Conservation (phyloP, 371 early-diverging fungal genomes). For the Massospora cicadina region DNA sequence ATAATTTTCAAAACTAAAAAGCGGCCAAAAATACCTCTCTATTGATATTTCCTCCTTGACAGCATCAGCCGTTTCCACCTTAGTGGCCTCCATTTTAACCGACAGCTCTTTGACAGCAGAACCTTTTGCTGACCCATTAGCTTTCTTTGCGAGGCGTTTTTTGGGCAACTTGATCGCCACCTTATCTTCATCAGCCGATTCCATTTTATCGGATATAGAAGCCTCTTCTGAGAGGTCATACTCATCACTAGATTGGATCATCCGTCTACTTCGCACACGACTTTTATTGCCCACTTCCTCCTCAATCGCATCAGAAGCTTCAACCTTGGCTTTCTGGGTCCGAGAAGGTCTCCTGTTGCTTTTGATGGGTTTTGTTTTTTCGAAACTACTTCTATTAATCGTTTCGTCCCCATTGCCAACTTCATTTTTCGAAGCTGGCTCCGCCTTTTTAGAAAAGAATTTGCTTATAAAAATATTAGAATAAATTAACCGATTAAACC, state of each 20-base stretch:
- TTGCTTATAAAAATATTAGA: too few species aligned
- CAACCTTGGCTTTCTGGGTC: background rate
- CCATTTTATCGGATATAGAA: background rate
- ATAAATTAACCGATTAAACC: too few species aligned
- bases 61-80: background rate
- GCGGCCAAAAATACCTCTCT: too few species aligned
- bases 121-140: background rate
- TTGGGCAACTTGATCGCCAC: background rate
- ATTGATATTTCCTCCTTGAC: background rate
- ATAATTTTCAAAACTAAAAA: too few species aligned
- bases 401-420: background rate
- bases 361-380: background rate
- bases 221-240: background rate
- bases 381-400: background rate
- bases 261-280: background rate
- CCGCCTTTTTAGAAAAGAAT: background rate
- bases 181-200: background rate
- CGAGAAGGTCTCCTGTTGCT: background rate
- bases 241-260: background rate
- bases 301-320: background rate
- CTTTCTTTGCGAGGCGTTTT: background rate
- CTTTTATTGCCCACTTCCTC: background rate
- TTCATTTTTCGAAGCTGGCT: background rate
- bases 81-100: background rate
- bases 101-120: background rate